These are phyloP conservation scores for Dysphania ambrosioides DNA, from an alignment of 148 eudicot species.

Conservation along the genomic window DNA sequence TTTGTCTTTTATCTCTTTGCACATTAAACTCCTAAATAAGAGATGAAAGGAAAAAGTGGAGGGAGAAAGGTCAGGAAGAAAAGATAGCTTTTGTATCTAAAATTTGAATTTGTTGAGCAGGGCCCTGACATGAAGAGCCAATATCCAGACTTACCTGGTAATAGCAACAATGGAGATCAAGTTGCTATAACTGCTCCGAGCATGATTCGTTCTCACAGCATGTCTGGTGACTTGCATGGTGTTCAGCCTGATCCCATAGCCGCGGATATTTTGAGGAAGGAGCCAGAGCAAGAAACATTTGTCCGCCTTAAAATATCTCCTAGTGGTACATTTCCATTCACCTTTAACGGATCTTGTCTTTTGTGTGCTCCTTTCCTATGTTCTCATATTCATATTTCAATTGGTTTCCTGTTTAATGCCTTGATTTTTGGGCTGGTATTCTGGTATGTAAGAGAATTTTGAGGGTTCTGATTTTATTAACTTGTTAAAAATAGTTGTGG, in stretches of 20 bases:
- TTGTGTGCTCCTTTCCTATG: constrained; percentile 7
- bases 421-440: background rate
- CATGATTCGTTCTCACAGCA: constrained; percentile 92
- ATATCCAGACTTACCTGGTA: constrained; percentile 57
- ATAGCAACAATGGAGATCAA: constrained; percentile 62
- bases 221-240: constrained; percentile 95
- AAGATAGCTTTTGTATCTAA: constrained; percentile 1
- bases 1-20: background rate
- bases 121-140: constrained; percentile 36
- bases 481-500: background rate
- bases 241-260: constrained; percentile 97
- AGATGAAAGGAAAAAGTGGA: background rate
- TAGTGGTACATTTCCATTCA: no score
- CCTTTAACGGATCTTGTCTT: constrained; percentile 4
- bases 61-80: background rate
- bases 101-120: constrained; percentile 24
- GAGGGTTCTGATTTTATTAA: background rate
- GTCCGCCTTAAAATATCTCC: constrained; percentile 86
- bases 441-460: background rate
- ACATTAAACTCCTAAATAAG: background rate
- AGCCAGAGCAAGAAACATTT: constrained; percentile 98
- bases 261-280: constrained; percentile 97
- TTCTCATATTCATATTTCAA: background rate
- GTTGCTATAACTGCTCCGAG: constrained; percentile 52
- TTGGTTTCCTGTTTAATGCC: background rate